A percentile compares a stretch with the other conserved stretches of the same genome.
Conservation (phyloP, 106 monocot genomes). For the Cymbidium sinense region DNA sequence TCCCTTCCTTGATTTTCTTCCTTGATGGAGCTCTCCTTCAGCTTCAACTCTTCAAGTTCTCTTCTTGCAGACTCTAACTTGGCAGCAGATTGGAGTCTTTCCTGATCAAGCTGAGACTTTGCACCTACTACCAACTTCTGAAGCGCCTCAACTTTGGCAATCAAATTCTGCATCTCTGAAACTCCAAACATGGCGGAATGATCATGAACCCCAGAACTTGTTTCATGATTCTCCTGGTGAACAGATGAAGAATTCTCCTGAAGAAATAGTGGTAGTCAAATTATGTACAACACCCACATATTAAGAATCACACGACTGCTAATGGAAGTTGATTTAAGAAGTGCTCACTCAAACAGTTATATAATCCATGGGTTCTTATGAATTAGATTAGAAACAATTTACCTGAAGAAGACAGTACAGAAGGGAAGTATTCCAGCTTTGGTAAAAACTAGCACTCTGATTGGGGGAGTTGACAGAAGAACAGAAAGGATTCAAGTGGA, state of each 20-base stretch:
- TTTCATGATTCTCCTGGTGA: constrained; percentile 8
- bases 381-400: neutral
- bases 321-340: neutral
- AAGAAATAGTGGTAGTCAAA: constrained; percentile 1
- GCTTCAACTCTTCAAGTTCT: constrained; percentile 28
- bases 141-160: constrained; percentile 48
- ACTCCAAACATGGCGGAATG: constrained; percentile 10
- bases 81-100: constrained; percentile 27
- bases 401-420: neutral
- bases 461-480: no score
- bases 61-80: constrained; percentile 25
- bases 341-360: no score
- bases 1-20: constrained; percentile 4
- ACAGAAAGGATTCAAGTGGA: no score
- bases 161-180: constrained; percentile 44
- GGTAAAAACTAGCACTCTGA: no score
- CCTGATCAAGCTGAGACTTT: constrained; percentile 23
- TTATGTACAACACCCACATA: neutral
- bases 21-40: constrained; percentile 7
- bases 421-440: no score
- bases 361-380: neutral
- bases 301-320: neutral
- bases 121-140: constrained; percentile 30
- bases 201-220: constrained; percentile 1
- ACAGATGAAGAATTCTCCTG: constrained; percentile 17